Evolutionary conservation across 768 basidiomycete genomes (phyloP), one percentile per base, ranked within the genome.

Genomic region (Naganishia vaughanmartiniae): DNA sequence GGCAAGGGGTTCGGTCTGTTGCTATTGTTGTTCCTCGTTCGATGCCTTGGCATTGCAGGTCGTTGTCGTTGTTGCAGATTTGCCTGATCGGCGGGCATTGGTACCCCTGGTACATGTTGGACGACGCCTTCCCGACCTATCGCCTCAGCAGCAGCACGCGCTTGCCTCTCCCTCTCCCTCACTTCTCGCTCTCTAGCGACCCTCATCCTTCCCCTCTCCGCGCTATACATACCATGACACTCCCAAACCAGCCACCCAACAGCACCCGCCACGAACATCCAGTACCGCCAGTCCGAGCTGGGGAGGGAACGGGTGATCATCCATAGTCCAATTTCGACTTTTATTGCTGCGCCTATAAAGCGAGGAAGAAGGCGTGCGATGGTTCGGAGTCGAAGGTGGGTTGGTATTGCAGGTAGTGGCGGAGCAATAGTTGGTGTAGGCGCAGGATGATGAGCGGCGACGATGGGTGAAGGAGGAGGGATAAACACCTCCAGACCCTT

Each of bases 231-330:
- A 11, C 30, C 42, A 21, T 3, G 11, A 55, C 69, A 70, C 55
- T 70, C 60, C 69, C 69, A 70, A 31, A 65, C 24, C 58, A 48
- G 54, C 69, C 69, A 70, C 24, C 26, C 60, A 6, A 70, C 9
- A 3, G 28, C 60, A 17, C n/a, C 45, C 19, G 3, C 5, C 5
- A 34, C 28, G n/a, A 65, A 51, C 54, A 21, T 48, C 21, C 46
- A 30, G 45, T 46, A 65, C 36, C 39, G 33, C 36, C 45, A 28
- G 53, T 70, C 69, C 1, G 58, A 36, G n/a, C 14, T 39, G 12
- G 7, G 46, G 1, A 63, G n/a, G 28, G 42, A 28, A 10, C 69
- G 57, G 19, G 58, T 70, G 30, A 70, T n/a, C 69, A 70, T 70
- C 58, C 60, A 70, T 5, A 70, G 54, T 15, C 51, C 60, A 24